phyloP scores from a whole-genome alignment of 805 yeast genomes.

The Schwanniomyces sp. region DNA sequence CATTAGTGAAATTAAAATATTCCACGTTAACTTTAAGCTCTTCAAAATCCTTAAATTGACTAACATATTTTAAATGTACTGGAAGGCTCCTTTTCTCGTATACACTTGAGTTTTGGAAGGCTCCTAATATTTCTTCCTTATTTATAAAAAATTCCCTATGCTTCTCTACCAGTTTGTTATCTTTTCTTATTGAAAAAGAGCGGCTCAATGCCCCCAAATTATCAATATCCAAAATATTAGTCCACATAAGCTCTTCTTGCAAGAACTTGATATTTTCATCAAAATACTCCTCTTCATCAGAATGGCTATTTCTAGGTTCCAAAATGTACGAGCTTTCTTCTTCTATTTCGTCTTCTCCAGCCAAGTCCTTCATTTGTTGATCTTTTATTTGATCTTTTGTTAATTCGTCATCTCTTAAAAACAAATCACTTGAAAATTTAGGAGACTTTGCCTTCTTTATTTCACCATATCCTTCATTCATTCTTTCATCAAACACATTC shows the following conservation, averaged over 20 bases:
- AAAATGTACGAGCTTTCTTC: conserved; percentile 5
- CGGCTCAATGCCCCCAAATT: not conserved
- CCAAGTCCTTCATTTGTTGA: conserved; percentile 32
- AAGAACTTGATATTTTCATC: conserved; percentile 32
- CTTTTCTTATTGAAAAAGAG: not conserved
- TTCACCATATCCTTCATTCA: conserved; percentile 13
- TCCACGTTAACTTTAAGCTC: conserved; percentile 27
- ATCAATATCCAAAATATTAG: conserved; percentile 6
- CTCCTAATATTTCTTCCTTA: conserved; percentile 21
- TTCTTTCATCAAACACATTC: conserved; percentile 23
- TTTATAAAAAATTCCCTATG: conserved; percentile 11
- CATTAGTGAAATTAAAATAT: conserved; percentile 16
- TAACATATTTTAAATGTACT: conserved; percentile 31
- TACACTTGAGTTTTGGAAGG: conserved; percentile 22
- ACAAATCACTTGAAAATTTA: conserved; percentile 16
- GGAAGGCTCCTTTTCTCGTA: conserved; percentile 27
- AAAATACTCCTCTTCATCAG: conserved; percentile 23
- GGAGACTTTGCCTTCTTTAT: not conserved
- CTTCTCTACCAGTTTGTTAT: not conserved
- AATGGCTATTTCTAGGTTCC: conserved; percentile 6
- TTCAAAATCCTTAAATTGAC: conserved; percentile 36
- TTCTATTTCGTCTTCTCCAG: conserved; percentile 7
- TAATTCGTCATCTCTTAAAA: conserved; percentile 43
- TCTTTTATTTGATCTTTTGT: conserved; percentile 41
- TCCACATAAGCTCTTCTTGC: conserved; percentile 26